Evolutionary conservation across 192 early-diverging fungal species (phyloP).

Genomic region (Martensiomyces pterosporus): DNA sequence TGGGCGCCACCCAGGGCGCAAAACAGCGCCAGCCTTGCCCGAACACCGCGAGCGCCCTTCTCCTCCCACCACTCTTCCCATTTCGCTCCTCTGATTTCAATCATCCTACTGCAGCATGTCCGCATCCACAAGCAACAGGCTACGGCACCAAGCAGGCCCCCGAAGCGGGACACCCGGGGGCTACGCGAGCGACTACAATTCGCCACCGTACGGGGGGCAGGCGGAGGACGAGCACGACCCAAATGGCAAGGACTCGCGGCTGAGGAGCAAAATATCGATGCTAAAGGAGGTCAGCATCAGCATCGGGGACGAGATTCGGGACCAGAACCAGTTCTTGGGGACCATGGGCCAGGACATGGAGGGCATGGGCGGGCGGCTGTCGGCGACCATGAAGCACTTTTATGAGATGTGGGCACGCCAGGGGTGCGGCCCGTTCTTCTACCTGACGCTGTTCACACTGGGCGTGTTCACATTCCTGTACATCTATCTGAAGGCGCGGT

Average conservation of each 20-base stretch:
- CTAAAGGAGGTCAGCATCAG: slow-evolving; percentile 48
- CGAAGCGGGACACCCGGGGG: slow-evolving; percentile 2
- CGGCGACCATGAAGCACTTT: slow-evolving; percentile 36
- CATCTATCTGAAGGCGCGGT: slow-evolving; percentile 42
- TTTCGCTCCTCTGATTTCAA: too few species aligned
- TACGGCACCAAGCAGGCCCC: slow-evolving; percentile 14
- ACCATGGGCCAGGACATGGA: slow-evolving; percentile 44
- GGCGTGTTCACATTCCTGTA: slow-evolving; percentile 42
- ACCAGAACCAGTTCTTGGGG: slow-evolving; percentile 43
- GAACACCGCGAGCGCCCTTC: too few species aligned
- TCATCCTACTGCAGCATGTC: slow-evolving; percentile 7
- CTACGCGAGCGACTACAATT: slow-evolving; percentile 3
- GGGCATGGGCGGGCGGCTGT: slow-evolving; percentile 34
- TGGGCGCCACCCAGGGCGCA: too few species aligned
- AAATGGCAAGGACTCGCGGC: slow-evolving; percentile 42
- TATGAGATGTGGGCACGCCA: slow-evolving; percentile 41
- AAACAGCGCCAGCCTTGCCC: too few species aligned
- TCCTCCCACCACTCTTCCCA: too few species aligned
- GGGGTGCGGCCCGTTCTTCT: slow-evolving; percentile 45
- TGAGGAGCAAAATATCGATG: slow-evolving; percentile 38
- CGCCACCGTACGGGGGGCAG: not conserved
- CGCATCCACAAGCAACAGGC: slow-evolving; percentile 5
- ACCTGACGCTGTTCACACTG: slow-evolving; percentile 41
- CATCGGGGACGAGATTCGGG: slow-evolving; percentile 50
- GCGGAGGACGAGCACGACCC: slow-evolving; percentile 26